Conservation (phyloP, 768 basidiomycete species). For the Daedaleopsis sinensis region DNA sequence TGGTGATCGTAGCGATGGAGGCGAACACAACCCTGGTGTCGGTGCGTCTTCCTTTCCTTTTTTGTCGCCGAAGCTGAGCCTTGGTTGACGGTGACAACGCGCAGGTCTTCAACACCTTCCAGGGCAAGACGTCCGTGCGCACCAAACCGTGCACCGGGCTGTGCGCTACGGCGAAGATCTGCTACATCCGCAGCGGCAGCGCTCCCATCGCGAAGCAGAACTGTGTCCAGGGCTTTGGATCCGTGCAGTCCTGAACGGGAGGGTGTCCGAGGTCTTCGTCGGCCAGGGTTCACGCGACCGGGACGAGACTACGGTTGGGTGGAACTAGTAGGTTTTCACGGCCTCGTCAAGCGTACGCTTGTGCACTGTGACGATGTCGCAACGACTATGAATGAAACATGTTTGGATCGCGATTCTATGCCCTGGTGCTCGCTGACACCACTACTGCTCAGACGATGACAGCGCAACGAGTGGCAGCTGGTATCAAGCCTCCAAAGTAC, state of each 20-base stretch:
- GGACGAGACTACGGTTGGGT: no score
- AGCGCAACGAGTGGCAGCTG: no score
- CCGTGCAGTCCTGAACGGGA: slow-evolving; percentile 45
- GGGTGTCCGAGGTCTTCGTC: background rate
- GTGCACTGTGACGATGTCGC: no score
- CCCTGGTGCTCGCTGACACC: no score
- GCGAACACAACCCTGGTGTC: slow-evolving; percentile 57
- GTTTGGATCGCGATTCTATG: no score
- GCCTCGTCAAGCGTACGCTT: no score
- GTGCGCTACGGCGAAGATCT: slow-evolving; percentile 70
- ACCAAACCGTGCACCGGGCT: slow-evolving; percentile 58
- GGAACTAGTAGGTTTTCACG: no score
- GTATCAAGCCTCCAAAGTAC: no score
- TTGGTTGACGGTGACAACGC: background rate
- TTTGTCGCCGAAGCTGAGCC: background rate
- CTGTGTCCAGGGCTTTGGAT: slow-evolving; percentile 66
- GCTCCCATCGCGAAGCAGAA: slow-evolving; percentile 60
- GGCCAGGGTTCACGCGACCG: background rate
- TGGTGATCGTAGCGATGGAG: slow-evolving; percentile 54
- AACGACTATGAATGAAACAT: no score
- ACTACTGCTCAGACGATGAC: no score
- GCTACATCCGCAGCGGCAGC: slow-evolving; percentile 78
- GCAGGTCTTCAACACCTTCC: slow-evolving; percentile 68
- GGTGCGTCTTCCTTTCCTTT: slow-evolving; percentile 34
- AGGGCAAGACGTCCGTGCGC: slow-evolving; percentile 68